Percentiles rank a stretch among this genome's conserved stretches.
Conservation (phyloP, 164 flowering plant species). For the Vitis cinerea region DNA sequence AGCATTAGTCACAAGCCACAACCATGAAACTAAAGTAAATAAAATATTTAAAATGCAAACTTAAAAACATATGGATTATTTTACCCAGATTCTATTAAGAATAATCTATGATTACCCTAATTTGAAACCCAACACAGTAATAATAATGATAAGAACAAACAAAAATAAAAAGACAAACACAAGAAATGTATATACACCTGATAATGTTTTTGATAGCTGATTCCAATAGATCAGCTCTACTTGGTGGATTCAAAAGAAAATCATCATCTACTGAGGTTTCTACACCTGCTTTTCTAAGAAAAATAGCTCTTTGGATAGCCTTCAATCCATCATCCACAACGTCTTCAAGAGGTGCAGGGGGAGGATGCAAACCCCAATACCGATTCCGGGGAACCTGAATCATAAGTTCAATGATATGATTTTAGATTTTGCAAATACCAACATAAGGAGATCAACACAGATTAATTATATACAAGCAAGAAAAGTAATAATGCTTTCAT, state of each 20-base stretch:
- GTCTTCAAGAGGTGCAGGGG: slow-evolving; percentile 88
- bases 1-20: neutral
- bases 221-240: slow-evolving; percentile 74
- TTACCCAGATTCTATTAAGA: too few relatives aligned
- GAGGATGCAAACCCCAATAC: slow-evolving; percentile 99
- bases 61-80: neutral
- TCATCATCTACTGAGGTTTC: slow-evolving; percentile 68
- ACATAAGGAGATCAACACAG: neutral
- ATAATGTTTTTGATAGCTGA: slow-evolving; percentile 71
- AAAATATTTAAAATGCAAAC: neutral
- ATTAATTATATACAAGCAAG: neutral
- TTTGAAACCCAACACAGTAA: neutral
- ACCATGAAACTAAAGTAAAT: neutral
- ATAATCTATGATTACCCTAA: too few relatives aligned
- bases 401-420: neutral
- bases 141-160: neutral
- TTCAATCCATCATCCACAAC: slow-evolving; percentile 87
- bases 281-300: slow-evolving; percentile 91
- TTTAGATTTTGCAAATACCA: neutral
- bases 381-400: slow-evolving; percentile 90
- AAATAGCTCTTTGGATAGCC: slow-evolving; percentile 87
- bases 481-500: neutral
- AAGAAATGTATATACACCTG: slow-evolving; percentile 48
- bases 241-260: slow-evolving; percentile 75
- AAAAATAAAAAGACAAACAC: neutral